phyloP scores from a whole-genome alignment of 495 filamentous ascomycete genomes.

The Pseudoneurospora amorphoporcata region DNA sequence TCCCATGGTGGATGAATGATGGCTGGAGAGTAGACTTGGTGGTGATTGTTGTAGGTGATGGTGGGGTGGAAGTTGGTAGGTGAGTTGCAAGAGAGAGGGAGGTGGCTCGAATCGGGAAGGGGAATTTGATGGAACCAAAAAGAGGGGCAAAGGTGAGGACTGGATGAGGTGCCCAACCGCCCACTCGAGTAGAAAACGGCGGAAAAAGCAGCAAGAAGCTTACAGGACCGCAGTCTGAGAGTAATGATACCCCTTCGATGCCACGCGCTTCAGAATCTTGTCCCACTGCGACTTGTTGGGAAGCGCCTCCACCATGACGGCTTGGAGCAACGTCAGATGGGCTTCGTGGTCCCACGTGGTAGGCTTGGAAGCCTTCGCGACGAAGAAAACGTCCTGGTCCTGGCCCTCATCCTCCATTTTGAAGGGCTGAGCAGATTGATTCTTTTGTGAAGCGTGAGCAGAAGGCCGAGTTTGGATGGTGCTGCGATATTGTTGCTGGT shows the following conservation, averaged over 20 bases:
- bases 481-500: not conserved
- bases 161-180: not conserved
- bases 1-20: not conserved
- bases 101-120: not conserved
- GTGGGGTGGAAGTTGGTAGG: not conserved
- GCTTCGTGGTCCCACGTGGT: slow-evolving; percentile 25
- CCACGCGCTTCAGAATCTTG: slow-evolving; percentile 7
- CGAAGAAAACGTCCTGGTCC: not conserved
- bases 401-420: not conserved
- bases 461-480: not conserved
- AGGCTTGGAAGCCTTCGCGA: slow-evolving; percentile 11
- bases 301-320: slow-evolving; percentile 13
- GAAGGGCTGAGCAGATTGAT: not conserved
- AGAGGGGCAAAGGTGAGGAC: not conserved
- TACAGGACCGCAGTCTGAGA: slow-evolving; percentile 21
- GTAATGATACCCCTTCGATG: slow-evolving; percentile 18
- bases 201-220: not conserved
- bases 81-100: not conserved
- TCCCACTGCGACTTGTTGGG: slow-evolving; percentile 15
- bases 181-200: not conserved
- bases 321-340: slow-evolving; percentile 23
- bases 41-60: not conserved
- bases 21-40: not conserved
- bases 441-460: not conserved
- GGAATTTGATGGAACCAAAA: not conserved